Percentiles rank a stretch among this genome's conserved stretches.
phyloP scores from a whole-genome alignment of 352 stramenopile genomes.

The Pythium aristosporum region DNA sequence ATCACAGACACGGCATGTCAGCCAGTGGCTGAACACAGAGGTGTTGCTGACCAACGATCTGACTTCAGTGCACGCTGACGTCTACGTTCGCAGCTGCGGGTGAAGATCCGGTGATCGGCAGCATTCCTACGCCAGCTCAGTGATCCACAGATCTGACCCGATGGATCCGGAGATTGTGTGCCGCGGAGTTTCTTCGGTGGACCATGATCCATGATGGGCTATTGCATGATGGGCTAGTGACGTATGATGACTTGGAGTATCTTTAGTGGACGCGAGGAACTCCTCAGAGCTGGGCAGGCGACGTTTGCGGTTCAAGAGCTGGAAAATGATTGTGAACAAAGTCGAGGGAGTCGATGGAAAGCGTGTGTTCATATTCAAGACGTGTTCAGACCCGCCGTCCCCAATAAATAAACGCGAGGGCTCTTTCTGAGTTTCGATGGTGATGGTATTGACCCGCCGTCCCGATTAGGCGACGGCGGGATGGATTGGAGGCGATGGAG shows the following conservation, averaged over 20 bases:
- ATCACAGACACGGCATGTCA: no score
- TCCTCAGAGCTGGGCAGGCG: no score
- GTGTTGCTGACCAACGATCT: no score
- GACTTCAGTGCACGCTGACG: no score
- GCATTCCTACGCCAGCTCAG: no score
- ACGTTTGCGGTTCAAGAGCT: background rate
- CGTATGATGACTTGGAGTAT: no score
- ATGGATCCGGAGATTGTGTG: background rate
- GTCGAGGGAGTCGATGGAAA: background rate
- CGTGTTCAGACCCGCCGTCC: background rate
- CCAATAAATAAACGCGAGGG: slow-evolving; percentile 25
- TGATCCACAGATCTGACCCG: no score
- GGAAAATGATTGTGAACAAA: background rate
- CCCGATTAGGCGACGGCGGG: background rate
- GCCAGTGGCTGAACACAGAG: no score
- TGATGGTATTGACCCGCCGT: background rate
- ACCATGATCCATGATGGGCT: background rate
- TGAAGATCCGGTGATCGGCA: no score
- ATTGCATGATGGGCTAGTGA: no score
- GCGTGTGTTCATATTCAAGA: slow-evolving; percentile 2
- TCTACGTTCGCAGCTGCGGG: no score
- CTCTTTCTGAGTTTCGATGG: background rate
- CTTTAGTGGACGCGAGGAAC: no score
- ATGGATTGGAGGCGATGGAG: background rate
- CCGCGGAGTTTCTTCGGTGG: background rate